A percentile compares a stretch with the other conserved stretches of the same genome.
Evolutionary conservation across 306 rosid genomes (phyloP).

Genomic region (Abrus precatorius): DNA sequence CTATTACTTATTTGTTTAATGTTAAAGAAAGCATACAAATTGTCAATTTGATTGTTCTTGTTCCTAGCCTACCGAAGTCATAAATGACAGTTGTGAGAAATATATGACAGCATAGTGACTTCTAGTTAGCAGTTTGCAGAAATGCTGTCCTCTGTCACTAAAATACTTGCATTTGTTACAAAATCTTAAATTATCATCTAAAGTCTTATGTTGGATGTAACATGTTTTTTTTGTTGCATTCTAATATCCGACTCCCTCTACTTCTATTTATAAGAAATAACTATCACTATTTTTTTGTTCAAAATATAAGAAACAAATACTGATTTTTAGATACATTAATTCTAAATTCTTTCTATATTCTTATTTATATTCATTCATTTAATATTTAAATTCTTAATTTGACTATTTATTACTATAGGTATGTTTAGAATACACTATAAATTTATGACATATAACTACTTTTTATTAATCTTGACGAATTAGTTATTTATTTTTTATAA

Average conservation of each 20-base stretch:
- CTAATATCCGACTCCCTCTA: background rate
- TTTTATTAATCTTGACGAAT: too few relatives aligned
- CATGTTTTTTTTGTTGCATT: conserved; percentile 25
- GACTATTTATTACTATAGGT: too few relatives aligned
- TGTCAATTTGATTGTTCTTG: conserved; percentile 26
- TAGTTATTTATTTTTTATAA: too few relatives aligned
- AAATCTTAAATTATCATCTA: conserved; percentile 16
- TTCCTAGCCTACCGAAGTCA: conserved; percentile 27
- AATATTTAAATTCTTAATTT: too few relatives aligned
- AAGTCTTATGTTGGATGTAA: conserved; percentile 13
- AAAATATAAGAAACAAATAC: too few relatives aligned
- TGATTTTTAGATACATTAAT: too few relatives aligned
- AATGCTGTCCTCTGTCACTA: conserved; percentile 5
- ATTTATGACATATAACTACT: too few relatives aligned
- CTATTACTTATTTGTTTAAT: conserved; percentile 8
- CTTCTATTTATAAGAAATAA: too few relatives aligned
- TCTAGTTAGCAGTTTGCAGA: conserved; percentile 12
- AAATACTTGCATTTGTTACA: conserved; percentile 21
- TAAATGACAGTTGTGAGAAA: conserved; percentile 8
- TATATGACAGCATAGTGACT: conserved; percentile 34
- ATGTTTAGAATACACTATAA: too few relatives aligned
- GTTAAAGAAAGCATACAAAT: conserved; percentile 12
- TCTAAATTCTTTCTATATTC: too few relatives aligned
- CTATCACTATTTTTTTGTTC: too few relatives aligned
- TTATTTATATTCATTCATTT: too few relatives aligned